Conservation (phyloP, 345 rosid genomes). For the Balakata baccata region DNA sequence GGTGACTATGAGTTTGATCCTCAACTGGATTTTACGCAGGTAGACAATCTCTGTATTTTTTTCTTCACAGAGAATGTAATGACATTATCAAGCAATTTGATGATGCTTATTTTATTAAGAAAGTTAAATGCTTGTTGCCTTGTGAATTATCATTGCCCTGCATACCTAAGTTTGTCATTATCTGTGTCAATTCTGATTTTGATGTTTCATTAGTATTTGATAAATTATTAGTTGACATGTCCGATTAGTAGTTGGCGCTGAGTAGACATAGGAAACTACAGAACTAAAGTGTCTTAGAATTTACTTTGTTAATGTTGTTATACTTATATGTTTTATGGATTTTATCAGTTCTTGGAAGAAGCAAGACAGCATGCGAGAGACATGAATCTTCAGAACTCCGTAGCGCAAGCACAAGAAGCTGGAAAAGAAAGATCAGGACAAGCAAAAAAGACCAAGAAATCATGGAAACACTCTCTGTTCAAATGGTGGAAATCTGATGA, state of each 20-base stretch:
- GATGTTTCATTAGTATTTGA: neutral
- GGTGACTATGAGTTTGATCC: constrained; percentile 44
- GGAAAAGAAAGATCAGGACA: constrained; percentile 21
- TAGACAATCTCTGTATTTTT: constrained; percentile 6
- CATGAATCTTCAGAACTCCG: constrained; percentile 16
- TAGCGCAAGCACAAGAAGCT: constrained; percentile 18
- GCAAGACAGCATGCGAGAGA: constrained; percentile 45
- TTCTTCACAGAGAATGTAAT: neutral
- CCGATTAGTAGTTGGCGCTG: too few relatives aligned
- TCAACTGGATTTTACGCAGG: constrained; percentile 45
- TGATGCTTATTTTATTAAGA: too few relatives aligned
- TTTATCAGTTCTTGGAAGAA: constrained; percentile 53
- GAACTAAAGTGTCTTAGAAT: too few relatives aligned
- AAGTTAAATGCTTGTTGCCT: neutral
- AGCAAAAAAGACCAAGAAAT: constrained; percentile 40
- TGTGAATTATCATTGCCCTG: neutral
- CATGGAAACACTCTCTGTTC: constrained; percentile 47
- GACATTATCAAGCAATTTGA: too few relatives aligned
- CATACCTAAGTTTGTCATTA: neutral
- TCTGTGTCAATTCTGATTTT: neutral
- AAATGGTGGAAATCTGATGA: constrained; percentile 52
- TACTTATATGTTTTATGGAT: neutral
- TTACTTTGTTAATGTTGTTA: neutral
- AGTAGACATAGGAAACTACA: too few relatives aligned
- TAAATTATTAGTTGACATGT: too few relatives aligned